A percentile compares a stretch with the other conserved stretches of the same genome.
Evolutionary conservation across 2,329 filamentous ascomycete genomes (phyloP).

Genomic region (Purpureocillium takamizusanense): DNA sequence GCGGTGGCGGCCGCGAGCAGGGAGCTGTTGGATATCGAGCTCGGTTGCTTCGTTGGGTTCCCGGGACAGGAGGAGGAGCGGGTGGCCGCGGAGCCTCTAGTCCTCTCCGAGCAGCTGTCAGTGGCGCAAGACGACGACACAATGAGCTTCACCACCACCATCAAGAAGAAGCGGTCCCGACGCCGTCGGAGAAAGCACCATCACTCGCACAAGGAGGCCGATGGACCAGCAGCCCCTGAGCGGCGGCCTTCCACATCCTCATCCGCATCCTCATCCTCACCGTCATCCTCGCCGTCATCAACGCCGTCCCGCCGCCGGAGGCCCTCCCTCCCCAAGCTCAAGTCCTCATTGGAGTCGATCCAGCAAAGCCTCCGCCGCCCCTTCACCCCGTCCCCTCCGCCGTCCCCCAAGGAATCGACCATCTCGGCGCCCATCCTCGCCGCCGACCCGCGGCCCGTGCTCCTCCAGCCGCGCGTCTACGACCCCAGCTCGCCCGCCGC

Average conservation of each 20-base stretch:
- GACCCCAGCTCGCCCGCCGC: slow-evolving; percentile 27
- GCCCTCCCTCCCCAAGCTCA: slow-evolving; percentile 14
- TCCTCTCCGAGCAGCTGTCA: slow-evolving; percentile 23
- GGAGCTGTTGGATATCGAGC: slow-evolving; percentile 32
- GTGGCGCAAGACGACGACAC: slow-evolving; percentile 20
- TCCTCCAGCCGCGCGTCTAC: slow-evolving; percentile 51
- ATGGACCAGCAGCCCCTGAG: slow-evolving; percentile 10
- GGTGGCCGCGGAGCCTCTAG: slow-evolving; percentile 14
- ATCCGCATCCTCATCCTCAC: slow-evolving; percentile 11
- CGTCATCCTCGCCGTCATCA: no score
- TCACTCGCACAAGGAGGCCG: slow-evolving; percentile 15
- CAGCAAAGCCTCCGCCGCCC: slow-evolving; percentile 1
- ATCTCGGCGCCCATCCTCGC: slow-evolving; percentile 43
- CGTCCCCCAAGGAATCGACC: slow-evolving; percentile 17
- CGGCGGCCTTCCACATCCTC: slow-evolving; percentile 8
- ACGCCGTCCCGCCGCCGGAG: slow-evolving; percentile 10
- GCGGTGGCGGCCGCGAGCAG: slow-evolving; percentile 44
- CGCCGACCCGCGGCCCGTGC: slow-evolving; percentile 38
- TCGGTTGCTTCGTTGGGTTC: slow-evolving; percentile 31
- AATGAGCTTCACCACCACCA: slow-evolving; percentile 33
- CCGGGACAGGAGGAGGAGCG: slow-evolving; percentile 17
- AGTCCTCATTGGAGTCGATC: slow-evolving; percentile 13
- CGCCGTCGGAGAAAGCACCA: slow-evolving; percentile 28
- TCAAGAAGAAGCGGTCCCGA: slow-evolving; percentile 34
- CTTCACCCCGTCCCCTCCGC: slow-evolving; percentile 5